Evolutionary conservation across 2,329 filamentous ascomycete genomes (phyloP), one percentile per base, ranked within the genome.

Genomic region (Huntiella abstrusa): DNA sequence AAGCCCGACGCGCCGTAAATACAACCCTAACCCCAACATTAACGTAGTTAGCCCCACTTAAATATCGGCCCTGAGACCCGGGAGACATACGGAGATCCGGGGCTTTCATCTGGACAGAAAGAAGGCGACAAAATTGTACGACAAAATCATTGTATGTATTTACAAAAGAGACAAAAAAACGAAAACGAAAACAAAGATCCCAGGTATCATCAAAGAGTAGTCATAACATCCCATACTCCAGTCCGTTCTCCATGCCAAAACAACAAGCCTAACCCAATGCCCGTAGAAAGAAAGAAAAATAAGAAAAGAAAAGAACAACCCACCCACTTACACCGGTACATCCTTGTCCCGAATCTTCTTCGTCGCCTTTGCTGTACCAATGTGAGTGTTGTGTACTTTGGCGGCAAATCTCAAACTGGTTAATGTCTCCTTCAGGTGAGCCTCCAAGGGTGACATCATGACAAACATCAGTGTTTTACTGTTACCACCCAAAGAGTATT

Each of bases 391-490:
- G 64, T 85, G 77, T 52, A 87, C 79, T 72, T 94, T 96, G 33
- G 84, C 92, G 12, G 91, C 91, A 62, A 98, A 98, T 57, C 91
- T 81, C 61, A 98, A 69, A 68, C 86, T 95, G 39, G 87, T 94
- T 59, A 95, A 68, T 3, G 87, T 95, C 68, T 98, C 91, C 56
- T 80, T 82, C 53, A 95, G 67, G 64, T 96, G 91, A 4, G 78
- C 82, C 64, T 92, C 83, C 49, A 96, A 67, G 33, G 91, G 91
- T 54, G 82, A 91, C 48, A 94, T 83, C 87, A 96, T 96, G 59
- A 96, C 85, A 60, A 98, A 94, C 91, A 98, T 98, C 55, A 98
- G 78, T 1, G 91, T 98, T 65, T 95, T 93, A 54, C 82, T 91
- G 61, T 94, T 95, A 12, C 91, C 91, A 3, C 91, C 88, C 5